phyloP scores from a whole-genome alignment of 768 basidiomycete genomes.

The Dioszegia hungarica region DNA sequence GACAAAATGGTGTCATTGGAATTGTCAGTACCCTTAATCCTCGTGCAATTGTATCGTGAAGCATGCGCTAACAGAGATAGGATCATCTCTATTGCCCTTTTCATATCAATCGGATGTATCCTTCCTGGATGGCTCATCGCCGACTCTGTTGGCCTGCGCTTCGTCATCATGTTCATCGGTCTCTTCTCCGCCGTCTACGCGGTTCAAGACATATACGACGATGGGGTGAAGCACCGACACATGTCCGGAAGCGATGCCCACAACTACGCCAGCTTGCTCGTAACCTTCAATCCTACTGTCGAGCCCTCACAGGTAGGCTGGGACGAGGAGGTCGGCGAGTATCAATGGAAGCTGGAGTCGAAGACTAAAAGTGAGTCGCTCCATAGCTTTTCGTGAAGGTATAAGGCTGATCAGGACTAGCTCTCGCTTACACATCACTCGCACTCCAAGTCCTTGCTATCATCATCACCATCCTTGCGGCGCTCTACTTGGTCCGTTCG shows the following conservation, averaged over 20 bases:
- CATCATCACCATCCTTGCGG: constrained; percentile 15
- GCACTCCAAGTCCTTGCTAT: constrained; percentile 12
- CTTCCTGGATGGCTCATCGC: constrained; percentile 22
- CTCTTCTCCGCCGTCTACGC: constrained; percentile 32
- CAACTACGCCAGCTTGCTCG: constrained; percentile 17
- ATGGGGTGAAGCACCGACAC: constrained; percentile 21
- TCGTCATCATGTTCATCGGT: constrained; percentile 36
- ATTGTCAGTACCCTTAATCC: constrained; percentile 8
- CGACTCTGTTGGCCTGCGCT: constrained; percentile 37
- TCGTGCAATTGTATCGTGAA: too few species aligned
- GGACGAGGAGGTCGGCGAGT: background rate
- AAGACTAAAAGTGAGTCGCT: background rate
- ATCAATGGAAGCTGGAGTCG: background rate
- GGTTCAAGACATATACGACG: constrained; percentile 30
- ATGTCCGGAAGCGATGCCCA: constrained; percentile 21
- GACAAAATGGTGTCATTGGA: constrained; percentile 15
- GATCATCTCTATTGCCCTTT: too few species aligned
- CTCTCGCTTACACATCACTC: constrained; percentile 29
- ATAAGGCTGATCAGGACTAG: background rate
- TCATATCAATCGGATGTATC: constrained; percentile 9
- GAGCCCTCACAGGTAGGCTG: background rate
- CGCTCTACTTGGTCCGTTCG: constrained; percentile 13
- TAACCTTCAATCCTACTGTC: background rate
- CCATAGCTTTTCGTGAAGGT: background rate
- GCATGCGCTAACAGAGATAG: too few species aligned